Conservation (phyloP, 2,329 filamentous ascomycete genomes). For the Atkinsonella texensis region DNA sequence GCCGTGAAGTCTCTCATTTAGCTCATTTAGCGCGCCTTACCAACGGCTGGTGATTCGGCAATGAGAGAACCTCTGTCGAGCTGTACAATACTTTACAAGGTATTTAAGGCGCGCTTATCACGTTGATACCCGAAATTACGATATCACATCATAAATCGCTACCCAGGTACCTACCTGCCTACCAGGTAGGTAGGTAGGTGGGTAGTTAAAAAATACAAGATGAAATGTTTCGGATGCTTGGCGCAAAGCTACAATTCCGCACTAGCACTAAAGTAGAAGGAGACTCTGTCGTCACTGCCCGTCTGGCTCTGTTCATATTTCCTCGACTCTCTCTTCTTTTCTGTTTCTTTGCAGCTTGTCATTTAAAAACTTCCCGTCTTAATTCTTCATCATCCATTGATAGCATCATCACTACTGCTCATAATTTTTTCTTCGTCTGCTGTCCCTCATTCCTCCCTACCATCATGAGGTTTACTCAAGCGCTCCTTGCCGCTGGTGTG, state of each 20-base stretch:
- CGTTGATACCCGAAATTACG: too few relatives aligned
- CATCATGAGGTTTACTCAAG: slow-evolving; percentile 40
- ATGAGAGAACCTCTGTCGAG: not conserved
- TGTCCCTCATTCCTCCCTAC: not conserved
- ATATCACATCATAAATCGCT: too few relatives aligned
- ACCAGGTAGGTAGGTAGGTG: too few relatives aligned
- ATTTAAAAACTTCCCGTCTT: not conserved
- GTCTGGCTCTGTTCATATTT: not conserved
- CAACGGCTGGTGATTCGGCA: not conserved
- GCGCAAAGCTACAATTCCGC: not conserved
- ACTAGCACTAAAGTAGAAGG: not conserved
- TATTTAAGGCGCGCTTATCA: too few relatives aligned
- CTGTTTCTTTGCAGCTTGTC: not conserved
- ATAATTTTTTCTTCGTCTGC: not conserved
- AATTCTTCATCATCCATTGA: not conserved
- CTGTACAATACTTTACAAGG: too few relatives aligned
- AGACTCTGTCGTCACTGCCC: not conserved
- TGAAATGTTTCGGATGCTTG: too few relatives aligned
- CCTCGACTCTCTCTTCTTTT: too few relatives aligned
- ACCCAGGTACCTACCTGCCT: too few relatives aligned
- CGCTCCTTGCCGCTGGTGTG: slow-evolving; percentile 41
- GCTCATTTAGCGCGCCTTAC: not conserved
- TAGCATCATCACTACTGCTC: not conserved
- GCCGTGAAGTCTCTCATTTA: not conserved
- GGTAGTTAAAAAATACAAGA: too few relatives aligned